A percentile compares a stretch with the other conserved stretches of the same genome.
Conservation (phyloP, 1,284 basidiomycete species). For the Cutaneotrichosporon sp. region DNA sequence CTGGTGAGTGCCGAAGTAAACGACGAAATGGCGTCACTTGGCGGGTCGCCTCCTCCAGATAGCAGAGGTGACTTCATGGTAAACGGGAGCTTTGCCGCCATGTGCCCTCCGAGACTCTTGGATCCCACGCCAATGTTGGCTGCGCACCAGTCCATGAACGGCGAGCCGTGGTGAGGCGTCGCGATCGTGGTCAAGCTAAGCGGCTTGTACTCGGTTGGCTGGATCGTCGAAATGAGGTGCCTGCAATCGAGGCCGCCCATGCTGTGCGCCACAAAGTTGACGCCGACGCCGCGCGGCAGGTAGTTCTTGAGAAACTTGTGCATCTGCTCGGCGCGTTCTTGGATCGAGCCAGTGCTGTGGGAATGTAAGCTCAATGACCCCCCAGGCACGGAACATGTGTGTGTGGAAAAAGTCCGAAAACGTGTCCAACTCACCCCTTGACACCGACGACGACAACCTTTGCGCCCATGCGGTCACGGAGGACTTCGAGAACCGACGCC, state of each 20-base stretch:
- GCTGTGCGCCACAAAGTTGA: conserved; percentile 93
- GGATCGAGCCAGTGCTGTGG: conserved; percentile 80
- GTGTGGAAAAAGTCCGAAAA: not conserved
- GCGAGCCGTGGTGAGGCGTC: conserved; percentile 91
- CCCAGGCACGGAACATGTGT: conserved; percentile 1
- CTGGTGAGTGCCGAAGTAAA: conserved; percentile 59
- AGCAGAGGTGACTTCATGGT: conserved; percentile 53
- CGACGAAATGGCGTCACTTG: conserved; percentile 22
- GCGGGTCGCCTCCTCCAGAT: conserved; percentile 10
- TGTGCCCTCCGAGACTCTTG: conserved; percentile 30
- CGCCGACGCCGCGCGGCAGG: conserved; percentile 58
- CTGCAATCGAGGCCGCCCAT: conserved; percentile 93
- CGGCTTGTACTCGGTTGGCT: conserved; percentile 76
- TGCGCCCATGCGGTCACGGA: conserved; percentile 76
- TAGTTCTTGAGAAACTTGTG: conserved; percentile 67
- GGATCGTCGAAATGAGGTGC: conserved; percentile 79
- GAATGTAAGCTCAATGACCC: not conserved
- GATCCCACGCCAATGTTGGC: conserved; percentile 81
- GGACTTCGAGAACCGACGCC: conserved; percentile 77
- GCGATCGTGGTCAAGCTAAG: conserved; percentile 83
- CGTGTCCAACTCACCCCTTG: conserved; percentile 62
- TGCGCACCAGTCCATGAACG: conserved; percentile 99
- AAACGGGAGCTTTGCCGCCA: conserved; percentile 43
- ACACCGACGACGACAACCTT: conserved; percentile 95
- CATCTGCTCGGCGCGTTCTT: conserved; percentile 72